Base-by-base conservation (phyloP, 371 early-diverging fungal species). In the Synchytrium microbalum region DNA sequence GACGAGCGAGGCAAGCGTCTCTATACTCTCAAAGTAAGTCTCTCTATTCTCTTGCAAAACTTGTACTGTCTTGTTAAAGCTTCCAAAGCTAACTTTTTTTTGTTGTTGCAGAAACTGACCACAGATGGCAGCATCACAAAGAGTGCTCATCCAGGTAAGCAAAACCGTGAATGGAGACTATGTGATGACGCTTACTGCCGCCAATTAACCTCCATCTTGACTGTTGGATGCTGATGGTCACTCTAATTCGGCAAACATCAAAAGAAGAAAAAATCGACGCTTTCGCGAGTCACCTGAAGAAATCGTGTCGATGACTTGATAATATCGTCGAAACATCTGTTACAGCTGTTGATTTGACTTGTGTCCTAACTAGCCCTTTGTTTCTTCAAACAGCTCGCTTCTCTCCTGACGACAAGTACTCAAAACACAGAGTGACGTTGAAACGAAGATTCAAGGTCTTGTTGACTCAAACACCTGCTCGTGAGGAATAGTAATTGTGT, bases 341-440 rank as follows among this genome's bases (percentile, higher is more conserved):
- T 38, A 19, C 61, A 61, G 10, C n/a, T 29, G 25, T 0, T 63
- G 10, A 29, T 46, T 57, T 64, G 29, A 33, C 3, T 55, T 59
- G 27, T n/a, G 55, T 54, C 32, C 46, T 38, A 55, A 61, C 23
- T 31, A 19, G 14, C 38, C 10, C 0, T 51, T 53, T 14, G 32
- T 24, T 24, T 28, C 16, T 23, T 29, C n/a, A 10, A 59, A 14
- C 30, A 75, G 89, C 96, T 25, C 90, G 96, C 62, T 97, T 97
- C 84, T 95, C 95, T 28, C 98, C 98, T 59, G 96, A 97, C 75
- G 98, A 97, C 86, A 96, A 96, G 81, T 97, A 85, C 86, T 95
- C 95, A 65, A 90, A 95, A 67, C 96, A 97, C 74, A 88, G 98
- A 65, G 91, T 96, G 52, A 92, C 93, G n/a, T 84, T 97, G 72